A percentile compares a stretch with the other conserved stretches of the same genome.
These are phyloP conservation scores for Metschnikowia lochheadii DNA, from an alignment of 805 yeast genomes.

Conservation along the genomic window DNA sequence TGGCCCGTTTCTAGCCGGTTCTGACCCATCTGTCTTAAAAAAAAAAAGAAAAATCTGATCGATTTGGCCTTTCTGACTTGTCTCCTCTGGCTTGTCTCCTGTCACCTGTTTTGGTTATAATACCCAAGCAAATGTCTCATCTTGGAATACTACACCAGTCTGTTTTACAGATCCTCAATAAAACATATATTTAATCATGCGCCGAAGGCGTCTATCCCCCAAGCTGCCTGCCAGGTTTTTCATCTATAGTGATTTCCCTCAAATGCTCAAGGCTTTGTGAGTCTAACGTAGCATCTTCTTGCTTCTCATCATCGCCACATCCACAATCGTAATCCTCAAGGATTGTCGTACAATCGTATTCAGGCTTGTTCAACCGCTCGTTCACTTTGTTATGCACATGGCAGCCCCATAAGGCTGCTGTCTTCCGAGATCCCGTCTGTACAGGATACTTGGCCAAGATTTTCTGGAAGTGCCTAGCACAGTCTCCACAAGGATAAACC, in stretches of 20 bases:
- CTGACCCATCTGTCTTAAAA: no score
- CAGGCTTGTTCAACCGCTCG: conserved; percentile 28
- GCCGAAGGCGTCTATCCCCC: conserved; percentile 24
- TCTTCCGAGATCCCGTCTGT: conserved; percentile 67
- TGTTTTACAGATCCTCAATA: not conserved
- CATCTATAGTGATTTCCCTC: conserved; percentile 41
- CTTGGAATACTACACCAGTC: not conserved
- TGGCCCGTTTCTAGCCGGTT: not conserved
- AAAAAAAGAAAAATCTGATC: no score
- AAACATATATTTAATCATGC: not conserved
- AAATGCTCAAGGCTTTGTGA: conserved; percentile 35
- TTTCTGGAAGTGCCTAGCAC: conserved; percentile 84
- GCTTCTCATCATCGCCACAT: conserved; percentile 74
- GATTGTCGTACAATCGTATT: conserved; percentile 81
- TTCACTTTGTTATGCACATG: conserved; percentile 37
- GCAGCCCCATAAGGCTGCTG: conserved; percentile 96
- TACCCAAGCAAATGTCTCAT: no score
- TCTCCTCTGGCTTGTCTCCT: no score
- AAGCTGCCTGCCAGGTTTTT: conserved; percentile 44
- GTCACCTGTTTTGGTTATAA: no score
- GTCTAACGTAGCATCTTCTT: conserved; percentile 39
- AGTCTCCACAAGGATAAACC: conserved; percentile 96
- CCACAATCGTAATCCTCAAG: conserved; percentile 95
- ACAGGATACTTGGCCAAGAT: conserved; percentile 75
- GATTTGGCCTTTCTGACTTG: no score